Base-by-base conservation (phyloP, 208 protist species). In the Naegleria fowleri region DNA sequence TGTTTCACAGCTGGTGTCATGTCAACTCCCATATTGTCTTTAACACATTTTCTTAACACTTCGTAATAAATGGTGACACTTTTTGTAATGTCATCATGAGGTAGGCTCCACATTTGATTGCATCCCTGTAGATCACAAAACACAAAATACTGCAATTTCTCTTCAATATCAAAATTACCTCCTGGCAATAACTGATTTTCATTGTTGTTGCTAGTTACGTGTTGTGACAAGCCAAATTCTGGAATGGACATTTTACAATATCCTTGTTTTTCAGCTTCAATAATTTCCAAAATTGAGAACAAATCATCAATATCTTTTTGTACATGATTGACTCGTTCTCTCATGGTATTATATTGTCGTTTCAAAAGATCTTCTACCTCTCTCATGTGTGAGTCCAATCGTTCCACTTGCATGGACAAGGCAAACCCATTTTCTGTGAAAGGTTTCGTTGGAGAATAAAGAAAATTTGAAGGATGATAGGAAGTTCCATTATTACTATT, bases 201-300 rank as follows among this genome's bases (percentile, higher is more conserved):
- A 48, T 7, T 48, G 43, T 48, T 48, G 43, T 7, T 48, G 7
- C 43, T 48, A 67, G 1, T 67, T 67, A 29, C 3, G 55, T 67
- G 11, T 67, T 29, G 51, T 67, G 55, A 67, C 19, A 67, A 67
- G 13, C 55, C 11, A 67, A 67, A 15, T 67, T 67, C 55, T 67
- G 55, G 55, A 67, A 67, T 67, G 55, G 55, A 67, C 55, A 67
- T 67, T 67, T 67, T 67, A 67, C 55, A 67, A 67, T 67, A 67
- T 22, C 55, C 55, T 29, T 67, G 19, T 29, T 67, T 67, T 67
- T 67, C 55, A 67, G 55, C 55, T 67, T 67, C 55, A 29, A 67
- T 67, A 67, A 67, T 67, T 67, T 67, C 55, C 55, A 67, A 67
- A 67, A 67, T 67, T 29, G 55, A 67, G 13, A 29, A 67, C 13